phyloP scores from a whole-genome alignment of 345 rosid species.

The Citrus unshiu region DNA sequence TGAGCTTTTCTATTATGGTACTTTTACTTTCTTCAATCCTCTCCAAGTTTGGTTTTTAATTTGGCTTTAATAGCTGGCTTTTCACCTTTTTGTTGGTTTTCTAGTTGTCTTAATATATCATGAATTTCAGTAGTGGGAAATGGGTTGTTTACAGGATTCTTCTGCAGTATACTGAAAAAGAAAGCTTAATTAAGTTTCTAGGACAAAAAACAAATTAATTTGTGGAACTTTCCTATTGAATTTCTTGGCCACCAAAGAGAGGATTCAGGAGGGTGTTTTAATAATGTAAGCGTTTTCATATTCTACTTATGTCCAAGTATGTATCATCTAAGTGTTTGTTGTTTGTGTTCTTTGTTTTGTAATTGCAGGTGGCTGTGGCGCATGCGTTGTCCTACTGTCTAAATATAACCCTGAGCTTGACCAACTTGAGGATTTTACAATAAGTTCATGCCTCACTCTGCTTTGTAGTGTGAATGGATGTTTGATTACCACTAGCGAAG shows the following conservation, averaged over 20 bases:
- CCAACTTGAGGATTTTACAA: constrained; percentile 53
- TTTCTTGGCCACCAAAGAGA: background rate
- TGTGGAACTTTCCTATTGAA: background rate
- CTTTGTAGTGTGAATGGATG: constrained; percentile 79
- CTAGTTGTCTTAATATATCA: background rate
- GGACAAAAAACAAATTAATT: background rate
- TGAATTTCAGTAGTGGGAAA: background rate
- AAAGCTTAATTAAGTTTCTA: background rate
- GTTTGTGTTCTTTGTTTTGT: background rate
- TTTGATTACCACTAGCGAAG: constrained; percentile 80
- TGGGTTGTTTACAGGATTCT: background rate
- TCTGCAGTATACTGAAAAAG: too few relatives aligned
- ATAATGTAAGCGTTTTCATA: background rate
- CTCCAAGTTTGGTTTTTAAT: background rate
- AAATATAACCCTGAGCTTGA: constrained; percentile 55
- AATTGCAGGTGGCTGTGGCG: constrained; percentile 92
- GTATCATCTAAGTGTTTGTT: background rate
- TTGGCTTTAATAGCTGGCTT: background rate
- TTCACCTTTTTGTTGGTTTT: background rate
- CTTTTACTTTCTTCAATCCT: background rate
- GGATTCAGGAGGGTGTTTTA: background rate
- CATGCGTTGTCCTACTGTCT: constrained; percentile 74
- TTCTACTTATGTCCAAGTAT: background rate
- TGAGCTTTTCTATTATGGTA: background rate
- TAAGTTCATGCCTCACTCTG: constrained; percentile 84